A percentile compares a stretch with the other conserved stretches of the same genome.
These are phyloP conservation scores for Cyamopsis tetragonoloba DNA, from an alignment of 306 rosid species.

Conservation along the genomic window DNA sequence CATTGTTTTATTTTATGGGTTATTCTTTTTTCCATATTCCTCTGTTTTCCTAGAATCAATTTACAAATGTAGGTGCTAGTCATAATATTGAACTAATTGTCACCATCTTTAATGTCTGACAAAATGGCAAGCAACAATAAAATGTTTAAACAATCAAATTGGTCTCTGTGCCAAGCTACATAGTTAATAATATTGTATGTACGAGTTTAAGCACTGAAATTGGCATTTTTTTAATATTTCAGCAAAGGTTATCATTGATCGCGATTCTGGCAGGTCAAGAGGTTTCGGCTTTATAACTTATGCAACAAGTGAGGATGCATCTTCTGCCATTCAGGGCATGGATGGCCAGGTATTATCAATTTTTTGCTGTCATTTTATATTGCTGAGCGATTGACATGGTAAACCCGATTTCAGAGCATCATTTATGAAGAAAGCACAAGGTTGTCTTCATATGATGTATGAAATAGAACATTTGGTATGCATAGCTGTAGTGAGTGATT, in stretches of 20 bases:
- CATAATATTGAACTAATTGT: background rate
- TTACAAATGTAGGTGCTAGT: background rate
- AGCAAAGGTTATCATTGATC: conserved; percentile 43
- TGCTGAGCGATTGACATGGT: background rate
- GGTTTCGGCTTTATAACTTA: conserved; percentile 50
- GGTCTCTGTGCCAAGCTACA: background rate
- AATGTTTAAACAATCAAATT: conserved; percentile 15
- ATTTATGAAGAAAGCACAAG: background rate
- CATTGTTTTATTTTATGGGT: background rate
- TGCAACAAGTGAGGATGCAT: conserved; percentile 45
- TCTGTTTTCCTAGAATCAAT: conserved; percentile 3
- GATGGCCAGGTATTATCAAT: conserved; percentile 46
- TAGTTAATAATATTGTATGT: conserved; percentile 5
- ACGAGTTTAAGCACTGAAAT: background rate
- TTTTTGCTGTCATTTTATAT: conserved; percentile 8
- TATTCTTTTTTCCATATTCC: background rate
- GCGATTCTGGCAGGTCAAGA: conserved; percentile 45
- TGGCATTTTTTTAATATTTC: conserved; percentile 7
- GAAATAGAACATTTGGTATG: background rate
- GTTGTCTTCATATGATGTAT: background rate
- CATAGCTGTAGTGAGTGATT: background rate
- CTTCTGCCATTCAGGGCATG: conserved; percentile 46
- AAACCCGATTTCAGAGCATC: background rate
- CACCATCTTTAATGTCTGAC: background rate
- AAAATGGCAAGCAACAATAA: background rate